Evolutionary conservation across 192 early-diverging fungal genomes (phyloP).

Genomic region (Gonapodya sp.): DNA sequence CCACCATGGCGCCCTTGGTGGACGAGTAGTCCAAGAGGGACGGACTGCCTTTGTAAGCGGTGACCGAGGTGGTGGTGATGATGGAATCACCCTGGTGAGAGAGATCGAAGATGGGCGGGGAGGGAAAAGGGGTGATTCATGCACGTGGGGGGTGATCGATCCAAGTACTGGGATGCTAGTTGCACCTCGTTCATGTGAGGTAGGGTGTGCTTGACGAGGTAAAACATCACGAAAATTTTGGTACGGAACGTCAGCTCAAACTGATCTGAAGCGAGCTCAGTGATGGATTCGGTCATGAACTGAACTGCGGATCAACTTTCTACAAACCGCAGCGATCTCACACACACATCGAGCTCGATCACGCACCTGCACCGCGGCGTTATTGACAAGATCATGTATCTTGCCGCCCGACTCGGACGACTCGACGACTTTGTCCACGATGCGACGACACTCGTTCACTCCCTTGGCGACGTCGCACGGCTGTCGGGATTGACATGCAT

Average conservation of each 20-base stretch:
- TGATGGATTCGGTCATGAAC: constrained; percentile 23
- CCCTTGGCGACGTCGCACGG: constrained; percentile 17
- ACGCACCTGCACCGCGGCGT: constrained; percentile 19
- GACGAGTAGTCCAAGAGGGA: constrained; percentile 37
- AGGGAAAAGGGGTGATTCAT: not conserved
- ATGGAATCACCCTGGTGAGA: constrained; percentile 21
- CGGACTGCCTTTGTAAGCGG: constrained; percentile 37
- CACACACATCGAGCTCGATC: too few species aligned
- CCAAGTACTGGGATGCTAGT: not conserved
- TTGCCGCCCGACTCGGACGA: not conserved
- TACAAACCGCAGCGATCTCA: not conserved
- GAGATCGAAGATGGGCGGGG: not conserved
- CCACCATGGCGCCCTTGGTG: constrained; percentile 43
- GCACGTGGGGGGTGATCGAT: not conserved
- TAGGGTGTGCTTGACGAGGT: constrained; percentile 33
- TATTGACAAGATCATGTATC: constrained; percentile 21
- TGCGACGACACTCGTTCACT: constrained; percentile 13
- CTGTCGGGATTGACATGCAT: not conserved
- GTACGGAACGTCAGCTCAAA: constrained; percentile 38
- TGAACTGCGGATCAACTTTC: constrained; percentile 16
- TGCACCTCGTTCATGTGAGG: constrained; percentile 25
- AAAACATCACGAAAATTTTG: constrained; percentile 38
- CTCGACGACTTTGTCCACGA: constrained; percentile 12
- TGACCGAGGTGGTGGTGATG: constrained; percentile 42
- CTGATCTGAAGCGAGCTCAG: constrained; percentile 26